Evolutionary conservation across 75 land plant genomes (phyloP).

Genomic region (Cunninghamia lanceolata): DNA sequence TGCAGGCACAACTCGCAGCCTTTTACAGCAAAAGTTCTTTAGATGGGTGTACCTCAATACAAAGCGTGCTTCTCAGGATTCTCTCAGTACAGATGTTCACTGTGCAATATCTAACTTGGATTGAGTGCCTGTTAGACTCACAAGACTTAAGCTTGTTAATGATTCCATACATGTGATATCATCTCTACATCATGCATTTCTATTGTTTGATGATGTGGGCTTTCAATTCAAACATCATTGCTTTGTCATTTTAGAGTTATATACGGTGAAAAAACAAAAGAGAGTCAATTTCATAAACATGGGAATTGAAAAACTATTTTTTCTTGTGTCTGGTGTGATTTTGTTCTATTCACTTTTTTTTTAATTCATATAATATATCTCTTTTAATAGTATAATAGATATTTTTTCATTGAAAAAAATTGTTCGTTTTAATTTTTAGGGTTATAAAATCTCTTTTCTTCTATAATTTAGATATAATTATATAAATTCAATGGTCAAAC

Average conservation of each 20-base stretch:
- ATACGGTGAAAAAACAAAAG: too few relatives aligned
- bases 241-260: background rate
- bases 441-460: too few relatives aligned
- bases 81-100: background rate
- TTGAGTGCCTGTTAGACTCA: background rate
- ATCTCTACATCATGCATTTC: background rate
- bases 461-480: too few relatives aligned
- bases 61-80: background rate
- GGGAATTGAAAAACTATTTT: too few relatives aligned
- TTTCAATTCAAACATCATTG: background rate
- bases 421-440: too few relatives aligned
- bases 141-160: background rate
- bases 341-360: too few relatives aligned
- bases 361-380: too few relatives aligned
- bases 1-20: background rate
- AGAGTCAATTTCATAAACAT: too few relatives aligned
- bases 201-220: background rate
- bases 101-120: background rate
- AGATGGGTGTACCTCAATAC: background rate
- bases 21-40: background rate
- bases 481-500: too few relatives aligned
- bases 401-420: too few relatives aligned
- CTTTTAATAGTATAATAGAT: too few relatives aligned
- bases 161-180: background rate
- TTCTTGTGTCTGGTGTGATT: too few relatives aligned